These are phyloP conservation scores for Eutrema japonicum DNA, from an alignment of 345 rosid species.

Conservation along the genomic window DNA sequence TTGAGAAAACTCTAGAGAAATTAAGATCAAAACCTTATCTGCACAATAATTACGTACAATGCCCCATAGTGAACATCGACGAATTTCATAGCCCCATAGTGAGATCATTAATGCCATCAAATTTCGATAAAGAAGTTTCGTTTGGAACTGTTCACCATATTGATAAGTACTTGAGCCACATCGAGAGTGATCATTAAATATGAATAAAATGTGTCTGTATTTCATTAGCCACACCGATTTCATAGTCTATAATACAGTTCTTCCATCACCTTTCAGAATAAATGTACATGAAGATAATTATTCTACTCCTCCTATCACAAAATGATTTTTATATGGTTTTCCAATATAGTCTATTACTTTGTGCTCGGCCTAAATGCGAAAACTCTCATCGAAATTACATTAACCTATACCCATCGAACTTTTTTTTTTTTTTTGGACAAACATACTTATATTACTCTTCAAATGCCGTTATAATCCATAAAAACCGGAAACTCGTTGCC, in stretches of 20 bases:
- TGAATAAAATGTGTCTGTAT: slow-evolving; percentile 1
- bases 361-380: background rate
- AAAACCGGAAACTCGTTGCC: no score
- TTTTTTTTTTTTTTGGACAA: no score
- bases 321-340: background rate
- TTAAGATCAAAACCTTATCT: background rate
- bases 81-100: slow-evolving; percentile 1
- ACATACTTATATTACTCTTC: no score
- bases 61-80: background rate
- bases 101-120: slow-evolving; percentile 31
- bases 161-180: slow-evolving; percentile 13
- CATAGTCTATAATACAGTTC: background rate
- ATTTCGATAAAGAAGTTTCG: slow-evolving; percentile 26
- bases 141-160: background rate
- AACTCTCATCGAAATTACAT: background rate
- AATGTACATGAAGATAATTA: background rate
- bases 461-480: no score
- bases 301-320: background rate
- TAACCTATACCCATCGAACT: background rate
- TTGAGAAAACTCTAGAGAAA: background rate
- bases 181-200: slow-evolving; percentile 13
- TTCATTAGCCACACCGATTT: slow-evolving; percentile 9
- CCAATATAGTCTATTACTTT: background rate
- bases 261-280: slow-evolving; percentile 31
- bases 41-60: background rate